These are phyloP conservation scores for Diaporthe sp. DNA, from an alignment of 2,329 filamentous ascomycete species.

Conservation along the genomic window DNA sequence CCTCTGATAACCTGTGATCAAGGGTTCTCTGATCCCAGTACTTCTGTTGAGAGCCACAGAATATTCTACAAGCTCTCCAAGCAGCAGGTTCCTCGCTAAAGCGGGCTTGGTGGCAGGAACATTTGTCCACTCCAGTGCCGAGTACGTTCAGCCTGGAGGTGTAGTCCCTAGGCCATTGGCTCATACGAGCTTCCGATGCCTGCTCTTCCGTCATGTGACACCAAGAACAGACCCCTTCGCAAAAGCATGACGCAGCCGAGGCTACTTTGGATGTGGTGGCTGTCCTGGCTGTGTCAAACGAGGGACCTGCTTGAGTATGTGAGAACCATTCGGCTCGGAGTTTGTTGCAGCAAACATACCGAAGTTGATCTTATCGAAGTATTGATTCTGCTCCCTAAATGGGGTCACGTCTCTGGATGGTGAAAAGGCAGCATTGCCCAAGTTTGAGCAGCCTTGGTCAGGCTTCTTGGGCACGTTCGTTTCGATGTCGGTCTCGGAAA, in stretches of 20 bases:
- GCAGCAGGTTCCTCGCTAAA: neutral
- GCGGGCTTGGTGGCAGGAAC: too few relatives aligned
- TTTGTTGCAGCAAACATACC: neutral
- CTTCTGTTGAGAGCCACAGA: neutral
- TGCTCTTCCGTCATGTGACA: neutral
- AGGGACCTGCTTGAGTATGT: neutral
- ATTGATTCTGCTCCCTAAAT: neutral
- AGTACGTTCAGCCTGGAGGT: neutral
- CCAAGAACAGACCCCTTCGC: neutral
- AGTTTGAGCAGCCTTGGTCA: neutral
- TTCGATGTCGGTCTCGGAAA: neutral
- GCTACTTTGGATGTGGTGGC: too few relatives aligned
- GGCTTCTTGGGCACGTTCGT: neutral
- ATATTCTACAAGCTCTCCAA: fast-evolving
- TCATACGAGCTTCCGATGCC: neutral
- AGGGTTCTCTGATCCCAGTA: neutral
- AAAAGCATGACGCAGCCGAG: neutral
- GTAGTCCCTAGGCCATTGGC: neutral
- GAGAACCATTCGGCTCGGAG: too few relatives aligned
- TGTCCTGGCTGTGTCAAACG: neutral
- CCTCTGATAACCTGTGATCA: neutral
- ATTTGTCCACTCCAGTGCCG: neutral
- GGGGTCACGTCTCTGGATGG: neutral
- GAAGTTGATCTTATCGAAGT: neutral
- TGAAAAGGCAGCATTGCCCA: neutral